These are phyloP conservation scores for Pythium guiyangense DNA, from an alignment of 352 stramenopile species.

Conservation along the genomic window DNA sequence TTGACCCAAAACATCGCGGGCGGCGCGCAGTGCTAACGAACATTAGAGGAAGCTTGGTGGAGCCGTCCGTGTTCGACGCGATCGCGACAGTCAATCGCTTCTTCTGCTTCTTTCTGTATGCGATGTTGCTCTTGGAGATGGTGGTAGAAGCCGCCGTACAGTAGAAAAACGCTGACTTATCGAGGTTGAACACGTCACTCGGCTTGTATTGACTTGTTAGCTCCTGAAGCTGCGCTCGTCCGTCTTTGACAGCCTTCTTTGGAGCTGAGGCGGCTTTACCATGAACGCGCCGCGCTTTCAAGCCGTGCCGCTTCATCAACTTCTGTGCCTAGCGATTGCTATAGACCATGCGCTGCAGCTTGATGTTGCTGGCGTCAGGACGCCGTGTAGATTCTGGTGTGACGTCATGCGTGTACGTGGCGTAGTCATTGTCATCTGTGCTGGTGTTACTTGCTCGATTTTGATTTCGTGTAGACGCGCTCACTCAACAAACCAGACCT, in stretches of 20 bases:
- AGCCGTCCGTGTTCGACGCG: neutral
- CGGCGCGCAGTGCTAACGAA: neutral
- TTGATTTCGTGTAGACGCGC: no score
- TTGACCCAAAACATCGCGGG: neutral
- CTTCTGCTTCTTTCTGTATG: neutral
- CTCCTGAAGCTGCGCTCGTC: neutral
- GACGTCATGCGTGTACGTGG: neutral
- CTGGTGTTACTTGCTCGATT: no score
- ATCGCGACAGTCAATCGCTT: neutral
- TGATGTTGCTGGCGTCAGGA: neutral
- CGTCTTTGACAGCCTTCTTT: neutral
- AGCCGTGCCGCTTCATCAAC: neutral
- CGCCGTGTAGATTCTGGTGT: neutral
- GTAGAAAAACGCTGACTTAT: neutral
- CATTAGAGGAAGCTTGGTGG: neutral
- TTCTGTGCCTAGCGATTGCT: neutral
- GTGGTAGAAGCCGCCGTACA: neutral
- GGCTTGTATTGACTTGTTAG: neutral
- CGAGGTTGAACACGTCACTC: neutral
- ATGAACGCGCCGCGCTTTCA: neutral
- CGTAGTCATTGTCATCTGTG: neutral
- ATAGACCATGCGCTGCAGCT: neutral
- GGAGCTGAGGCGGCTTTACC: neutral
- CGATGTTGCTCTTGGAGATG: neutral
- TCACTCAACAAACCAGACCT: no score